Evolutionary conservation across 2,329 filamentous ascomycete species (phyloP), one percentile per base, ranked within the genome.

Genomic region (Aspergillus awamori): DNA sequence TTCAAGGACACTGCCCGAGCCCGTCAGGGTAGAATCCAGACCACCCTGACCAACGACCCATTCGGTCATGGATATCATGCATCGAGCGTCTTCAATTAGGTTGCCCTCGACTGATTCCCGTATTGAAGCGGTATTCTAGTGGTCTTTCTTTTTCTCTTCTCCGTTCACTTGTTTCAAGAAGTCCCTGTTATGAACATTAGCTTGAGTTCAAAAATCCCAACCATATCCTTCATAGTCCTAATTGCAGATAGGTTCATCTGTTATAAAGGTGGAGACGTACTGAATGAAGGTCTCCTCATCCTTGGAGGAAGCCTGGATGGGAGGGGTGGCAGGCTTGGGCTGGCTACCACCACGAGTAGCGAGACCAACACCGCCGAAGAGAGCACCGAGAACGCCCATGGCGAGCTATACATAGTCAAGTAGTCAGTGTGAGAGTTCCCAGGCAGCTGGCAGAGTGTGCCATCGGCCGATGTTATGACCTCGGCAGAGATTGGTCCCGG

Each of bases 251-350:
- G 24, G 13, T 33, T 10, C 15, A 28, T 45, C 6, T n/a, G 33
- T 59, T 24, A 59, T 20, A 59, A 53, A n/a, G 30, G 53, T 2
- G 33, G 38, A 30, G 53, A 81, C 84, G 65, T 84, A 89, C 87
- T 87, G 84, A 73, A 89, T 86, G 76, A 89, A 89, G 72, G 83
- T 83, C 80, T 88, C 87, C 80, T 89, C 87, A 69, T 88, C 86
- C 77, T 87, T 87, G 80, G 84, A 88, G 71, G 81, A 80, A 57
- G 87, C 86, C 72, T 87, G 86, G 78, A 88, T 86, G 45, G 86
- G 84, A 58, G 87, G 87, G 62, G 77, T 78, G 63, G 79, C 73
- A 66, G 76, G 69, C 65, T 79, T 77, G 63, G 79, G 74, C 68
- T 79, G 76, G 67, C 78, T 76, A 58, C 74, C 73, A 63, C 81